Evolutionary conservation across 257 asterid species (phyloP), one percentile per base, ranked within the genome.

Genomic region (Ballota nigra): DNA sequence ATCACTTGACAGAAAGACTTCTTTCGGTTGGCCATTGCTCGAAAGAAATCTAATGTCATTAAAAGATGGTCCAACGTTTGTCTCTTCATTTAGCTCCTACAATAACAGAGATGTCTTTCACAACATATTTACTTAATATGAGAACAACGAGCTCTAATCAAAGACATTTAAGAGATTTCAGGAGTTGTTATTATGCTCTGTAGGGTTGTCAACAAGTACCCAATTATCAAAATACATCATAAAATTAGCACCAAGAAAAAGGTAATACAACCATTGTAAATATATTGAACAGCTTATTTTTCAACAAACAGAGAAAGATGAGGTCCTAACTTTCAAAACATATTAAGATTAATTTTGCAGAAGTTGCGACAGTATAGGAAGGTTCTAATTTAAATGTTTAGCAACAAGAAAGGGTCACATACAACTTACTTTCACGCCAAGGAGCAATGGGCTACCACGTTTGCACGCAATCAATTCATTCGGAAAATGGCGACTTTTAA

Each of bases 371-470:
- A 15, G 20, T 10, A 72, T n/a, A 33, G 0, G 33, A 33, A 49
- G 13, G 12, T 13, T 4, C 19, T 19, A 29, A 40, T 8, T 22
- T 6, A 71, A 19, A 19, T 47, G 64, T n/a, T 24, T 61, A 60
- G 71, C 69, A 66, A 41, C 47, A 63, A 36, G 52, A 64, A 59
- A 36, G 22, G 57, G 65, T 52, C 52, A 74, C 20, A 18, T 47
- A 63, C 8, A 55, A 82, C 92, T 84, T 86, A 95, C 99, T 85
- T 95, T 95, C 47, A 92, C 96, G 36, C 99, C 99, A 76, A 95
- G 99, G 64, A 95, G 89, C 85, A 95, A 82, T 9, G 99, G 98
- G 81, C 99, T 95, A 57, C 99, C 99, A 78, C 98, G 97, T 80
- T 92, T 95, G 82, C 99, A 95, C 22, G 98, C 99, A 82, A 95